phyloP scores from a whole-genome alignment of 2,329 filamentous ascomycete species.

The Ascochyta koolunga region DNA sequence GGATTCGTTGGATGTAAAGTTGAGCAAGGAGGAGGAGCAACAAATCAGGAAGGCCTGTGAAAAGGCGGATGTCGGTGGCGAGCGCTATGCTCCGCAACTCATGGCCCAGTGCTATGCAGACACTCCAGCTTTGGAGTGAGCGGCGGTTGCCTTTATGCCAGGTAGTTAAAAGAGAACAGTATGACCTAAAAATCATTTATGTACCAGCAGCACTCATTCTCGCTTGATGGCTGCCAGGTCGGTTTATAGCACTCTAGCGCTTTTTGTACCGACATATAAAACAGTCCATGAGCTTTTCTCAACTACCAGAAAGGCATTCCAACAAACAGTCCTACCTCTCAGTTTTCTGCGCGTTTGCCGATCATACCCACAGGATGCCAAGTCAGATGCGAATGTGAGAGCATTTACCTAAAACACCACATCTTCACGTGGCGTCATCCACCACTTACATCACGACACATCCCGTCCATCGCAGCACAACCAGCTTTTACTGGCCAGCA shows the following conservation, averaged over 20 bases:
- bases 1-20: conserved; percentile 30
- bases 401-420: not conserved
- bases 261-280: not conserved
- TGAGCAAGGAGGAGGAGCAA: conserved; percentile 39
- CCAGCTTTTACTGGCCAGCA: not conserved
- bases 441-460: not conserved
- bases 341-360: too few relatives aligned
- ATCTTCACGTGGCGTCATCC: not conserved
- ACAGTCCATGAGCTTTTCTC: not conserved
- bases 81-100: conserved; percentile 49
- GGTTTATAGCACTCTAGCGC: not conserved
- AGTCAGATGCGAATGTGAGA: not conserved
- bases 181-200: not conserved
- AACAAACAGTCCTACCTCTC: not conserved
- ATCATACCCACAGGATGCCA: not conserved
- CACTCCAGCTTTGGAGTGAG: conserved; percentile 39
- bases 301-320: not conserved
- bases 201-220: not conserved
- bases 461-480: not conserved
- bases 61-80: conserved; percentile 52
- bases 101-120: conserved; percentile 47
- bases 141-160: not conserved
- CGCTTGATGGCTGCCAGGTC: not conserved
- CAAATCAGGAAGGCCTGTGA: conserved; percentile 34
- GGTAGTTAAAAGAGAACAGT: not conserved